Evolutionary conservation across 208 protist species (phyloP).

Genomic region (Crithidia expoeki): DNA sequence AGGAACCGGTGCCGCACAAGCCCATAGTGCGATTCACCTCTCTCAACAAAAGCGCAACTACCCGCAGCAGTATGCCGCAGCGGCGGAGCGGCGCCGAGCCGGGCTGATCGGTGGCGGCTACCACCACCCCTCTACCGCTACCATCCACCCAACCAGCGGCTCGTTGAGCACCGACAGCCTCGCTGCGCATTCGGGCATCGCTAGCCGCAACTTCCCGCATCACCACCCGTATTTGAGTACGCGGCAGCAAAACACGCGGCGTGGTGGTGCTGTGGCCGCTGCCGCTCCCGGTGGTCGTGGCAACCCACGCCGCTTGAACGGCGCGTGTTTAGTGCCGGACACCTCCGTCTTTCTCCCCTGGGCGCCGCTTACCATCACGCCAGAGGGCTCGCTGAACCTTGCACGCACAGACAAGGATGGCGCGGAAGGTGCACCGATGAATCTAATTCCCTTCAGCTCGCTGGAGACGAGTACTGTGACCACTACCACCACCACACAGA

Average conservation of each 20-base stretch:
- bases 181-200: constrained; percentile 7
- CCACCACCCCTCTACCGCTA: background rate
- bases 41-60: constrained; percentile 13
- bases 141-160: background rate
- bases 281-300: background rate
- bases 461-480: constrained; percentile 25
- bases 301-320: background rate
- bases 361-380: constrained; percentile 63
- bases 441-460: constrained; percentile 34
- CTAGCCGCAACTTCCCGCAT: constrained; percentile 14
- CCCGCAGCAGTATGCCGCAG: constrained; percentile 20
- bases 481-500: constrained; percentile 11
- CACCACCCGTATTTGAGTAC: constrained; percentile 15
- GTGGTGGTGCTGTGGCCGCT: background rate
- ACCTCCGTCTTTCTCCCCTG: constrained; percentile 69
- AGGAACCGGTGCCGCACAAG: background rate
- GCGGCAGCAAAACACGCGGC: constrained; percentile 16
- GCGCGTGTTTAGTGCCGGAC: constrained; percentile 36
- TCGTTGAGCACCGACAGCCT: constrained; percentile 11
- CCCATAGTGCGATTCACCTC: background rate
- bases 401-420: background rate
- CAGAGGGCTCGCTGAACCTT: constrained; percentile 54
- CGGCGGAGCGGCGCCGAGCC: constrained; percentile 9
- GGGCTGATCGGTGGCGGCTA: background rate
- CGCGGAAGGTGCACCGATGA: constrained; percentile 7